Evolutionary conservation across 495 filamentous ascomycete genomes (phyloP), one percentile per base, ranked within the genome.

Genomic region (Wilcoxina mikolae): DNA sequence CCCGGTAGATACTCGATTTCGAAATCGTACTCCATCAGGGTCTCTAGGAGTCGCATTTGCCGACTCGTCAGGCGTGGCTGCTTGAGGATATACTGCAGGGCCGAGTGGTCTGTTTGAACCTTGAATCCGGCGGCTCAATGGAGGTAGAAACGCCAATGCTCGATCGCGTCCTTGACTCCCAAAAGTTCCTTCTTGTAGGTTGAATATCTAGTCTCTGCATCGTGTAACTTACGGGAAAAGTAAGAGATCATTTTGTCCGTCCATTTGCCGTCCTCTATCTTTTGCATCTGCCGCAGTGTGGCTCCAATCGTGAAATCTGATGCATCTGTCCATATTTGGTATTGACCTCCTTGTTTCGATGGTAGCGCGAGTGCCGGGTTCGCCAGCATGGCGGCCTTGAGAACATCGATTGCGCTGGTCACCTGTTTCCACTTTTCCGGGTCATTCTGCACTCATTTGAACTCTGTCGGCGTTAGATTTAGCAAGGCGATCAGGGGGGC

Each of bases 41-140:
- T 9, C 17, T 38, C 33, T 17, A 38, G 17, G 17, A 9, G 17
- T 17, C 9, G 12, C 50, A 53, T 42, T 25, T 53, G 50, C 23
- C 50, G 50, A 11, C 17, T 38, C 4, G 29, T 27, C 26, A 42
- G 27, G 4, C 4, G 12, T 28, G 11, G 7, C n/a, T 42, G 50
- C 4, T 18, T 35, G n/a, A 53, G 29, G n/a, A 53, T 53, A 18
- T 42, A 15, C 28, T 53, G 50, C 12, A 53, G n/a, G 15, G 29
- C 44, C 4, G 27, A 12, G 23, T 53, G 50, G 29, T 53, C 50
- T n/a, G 15, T 53, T 11, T 33, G 28, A 4, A 53, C 31, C 12
- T 7, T 53, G 11, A 53, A 53, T 18, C n/a, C 4, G 15, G 5
- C 7, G 12, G 4, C 4, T 10, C 50, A 11, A 42, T 53, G 50